A percentile compares a stretch with the other conserved stretches of the same genome.
Conservation (phyloP, 345 rosid genomes). For the Pistacia integerrima region DNA sequence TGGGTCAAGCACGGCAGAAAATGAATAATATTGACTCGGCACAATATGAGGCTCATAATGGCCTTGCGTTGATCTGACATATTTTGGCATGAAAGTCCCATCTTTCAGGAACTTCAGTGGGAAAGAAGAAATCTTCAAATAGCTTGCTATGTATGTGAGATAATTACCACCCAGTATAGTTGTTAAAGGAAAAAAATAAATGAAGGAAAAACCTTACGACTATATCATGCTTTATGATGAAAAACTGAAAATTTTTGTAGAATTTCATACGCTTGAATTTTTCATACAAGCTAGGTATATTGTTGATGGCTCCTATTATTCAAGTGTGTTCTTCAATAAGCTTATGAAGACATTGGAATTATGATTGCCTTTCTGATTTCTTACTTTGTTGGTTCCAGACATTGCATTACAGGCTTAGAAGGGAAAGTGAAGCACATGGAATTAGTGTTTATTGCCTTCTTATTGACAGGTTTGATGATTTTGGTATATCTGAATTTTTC, state of each 20-base stretch:
- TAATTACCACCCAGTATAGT: too few relatives aligned
- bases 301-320: not conserved
- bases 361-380: not conserved
- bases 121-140: too few relatives aligned
- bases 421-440: constrained; percentile 48
- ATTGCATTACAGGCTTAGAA: constrained; percentile 49
- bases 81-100: too few relatives aligned
- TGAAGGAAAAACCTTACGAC: not conserved
- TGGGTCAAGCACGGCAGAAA: too few relatives aligned
- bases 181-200: too few relatives aligned
- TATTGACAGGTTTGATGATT: constrained; percentile 71
- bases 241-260: not conserved
- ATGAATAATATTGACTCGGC: too few relatives aligned
- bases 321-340: not conserved
- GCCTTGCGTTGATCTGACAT: too few relatives aligned
- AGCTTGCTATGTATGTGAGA: too few relatives aligned
- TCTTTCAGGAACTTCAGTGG: too few relatives aligned
- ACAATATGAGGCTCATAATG: too few relatives aligned
- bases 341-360: not conserved
- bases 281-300: not conserved
- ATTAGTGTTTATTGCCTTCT: constrained; percentile 49
- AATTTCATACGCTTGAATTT: not conserved
- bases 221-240: not conserved
- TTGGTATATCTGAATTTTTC: not conserved
- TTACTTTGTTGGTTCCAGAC: constrained; percentile 45